phyloP scores from a whole-genome alignment of 306 rosid genomes.

The Malus orientalis region DNA sequence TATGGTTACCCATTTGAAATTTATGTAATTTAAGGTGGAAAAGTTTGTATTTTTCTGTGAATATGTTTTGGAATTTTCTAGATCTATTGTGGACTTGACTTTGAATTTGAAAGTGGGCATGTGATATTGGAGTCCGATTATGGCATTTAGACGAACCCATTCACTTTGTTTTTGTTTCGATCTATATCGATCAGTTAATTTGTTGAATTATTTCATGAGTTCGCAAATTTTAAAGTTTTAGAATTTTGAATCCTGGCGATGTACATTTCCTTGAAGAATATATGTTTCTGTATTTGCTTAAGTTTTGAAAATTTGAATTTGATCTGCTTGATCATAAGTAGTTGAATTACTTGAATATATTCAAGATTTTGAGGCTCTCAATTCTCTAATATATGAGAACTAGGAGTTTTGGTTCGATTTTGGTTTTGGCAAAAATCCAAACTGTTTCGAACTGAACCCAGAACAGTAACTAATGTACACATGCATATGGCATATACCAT shows the following conservation, averaged over 20 bases:
- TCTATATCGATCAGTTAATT: not conserved
- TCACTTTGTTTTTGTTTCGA: not conserved
- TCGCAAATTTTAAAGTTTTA: not conserved
- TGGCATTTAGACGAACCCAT: not conserved
- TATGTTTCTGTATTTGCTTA: no score
- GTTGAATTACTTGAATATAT: no score
- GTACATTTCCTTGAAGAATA: not conserved
- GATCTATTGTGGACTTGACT: not conserved
- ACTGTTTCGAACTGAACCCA: no score
- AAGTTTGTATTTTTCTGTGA: not conserved
- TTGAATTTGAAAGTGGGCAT: not conserved
- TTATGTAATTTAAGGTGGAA: not conserved
- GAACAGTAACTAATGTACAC: no score
- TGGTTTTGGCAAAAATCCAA: no score
- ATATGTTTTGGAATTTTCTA: not conserved
- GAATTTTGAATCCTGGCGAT: not conserved
- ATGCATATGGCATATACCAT: no score
- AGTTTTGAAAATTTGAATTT: no score
- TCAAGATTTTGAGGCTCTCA: no score
- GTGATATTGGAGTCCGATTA: not conserved
- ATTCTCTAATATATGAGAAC: not conserved
- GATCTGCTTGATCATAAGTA: no score
- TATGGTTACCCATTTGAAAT: not conserved
- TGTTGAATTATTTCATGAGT: not conserved
- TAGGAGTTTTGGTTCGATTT: not conserved